Percentiles rank a stretch among this genome's conserved stretches.
Conservation (phyloP, 2,329 filamentous ascomycete genomes). For the Colletotrichum liaoningense region DNA sequence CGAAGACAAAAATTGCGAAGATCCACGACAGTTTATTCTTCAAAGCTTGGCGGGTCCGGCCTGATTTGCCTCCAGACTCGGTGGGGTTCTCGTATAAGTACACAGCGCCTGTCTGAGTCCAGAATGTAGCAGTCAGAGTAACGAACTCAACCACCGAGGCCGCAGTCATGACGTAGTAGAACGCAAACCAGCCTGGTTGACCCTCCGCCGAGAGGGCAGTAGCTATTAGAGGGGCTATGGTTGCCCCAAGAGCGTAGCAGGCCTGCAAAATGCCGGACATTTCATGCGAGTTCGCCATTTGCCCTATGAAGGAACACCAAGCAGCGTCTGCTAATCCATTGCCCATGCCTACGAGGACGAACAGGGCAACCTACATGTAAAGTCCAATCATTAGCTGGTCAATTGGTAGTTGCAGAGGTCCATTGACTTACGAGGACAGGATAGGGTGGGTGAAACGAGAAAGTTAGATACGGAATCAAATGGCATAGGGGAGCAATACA, state of each 20-base stretch:
- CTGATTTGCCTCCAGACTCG: not conserved
- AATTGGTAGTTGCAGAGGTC: not conserved
- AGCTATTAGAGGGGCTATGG: conserved; percentile 75
- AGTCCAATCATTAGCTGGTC: not conserved
- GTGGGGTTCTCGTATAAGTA: conserved; percentile 39
- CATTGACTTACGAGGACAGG: not conserved
- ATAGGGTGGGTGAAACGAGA: conserved; percentile 76
- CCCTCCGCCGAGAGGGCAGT: conserved; percentile 55
- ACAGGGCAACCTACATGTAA: conserved; percentile 71
- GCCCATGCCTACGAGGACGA: conserved; percentile 75
- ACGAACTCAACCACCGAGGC: not conserved
- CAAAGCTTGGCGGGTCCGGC: not conserved
- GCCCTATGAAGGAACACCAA: conserved; percentile 72
- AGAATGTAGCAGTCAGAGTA: not conserved
- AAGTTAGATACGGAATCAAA: conserved; percentile 71
- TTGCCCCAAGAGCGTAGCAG: conserved; percentile 77
- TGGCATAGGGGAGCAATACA: conserved; percentile 72
- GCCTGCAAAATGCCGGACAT: conserved; percentile 78
- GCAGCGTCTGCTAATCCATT: conserved; percentile 74
- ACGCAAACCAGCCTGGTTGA: not conserved
- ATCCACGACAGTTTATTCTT: not conserved
- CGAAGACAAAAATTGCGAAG: not conserved
- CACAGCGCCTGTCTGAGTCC: not conserved
- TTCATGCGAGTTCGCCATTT: conserved; percentile 79
- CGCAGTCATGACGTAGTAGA: not conserved